Evolutionary conservation across 352 stramenopile species (phyloP).

Genomic region (Phytophthora sojae): DNA sequence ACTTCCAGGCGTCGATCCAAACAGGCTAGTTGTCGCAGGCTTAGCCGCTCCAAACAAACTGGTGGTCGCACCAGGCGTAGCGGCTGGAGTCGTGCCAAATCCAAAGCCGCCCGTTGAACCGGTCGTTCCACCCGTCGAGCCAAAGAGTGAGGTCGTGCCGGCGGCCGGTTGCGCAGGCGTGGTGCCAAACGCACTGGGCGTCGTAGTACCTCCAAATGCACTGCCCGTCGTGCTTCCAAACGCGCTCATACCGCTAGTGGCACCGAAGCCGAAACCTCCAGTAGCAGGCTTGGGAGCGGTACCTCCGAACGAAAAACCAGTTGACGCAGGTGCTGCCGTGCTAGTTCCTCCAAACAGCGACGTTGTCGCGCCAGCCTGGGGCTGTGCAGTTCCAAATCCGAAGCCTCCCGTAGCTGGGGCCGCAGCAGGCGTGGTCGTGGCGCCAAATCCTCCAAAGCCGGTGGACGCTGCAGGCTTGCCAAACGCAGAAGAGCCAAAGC

Average conservation of each 20-base stretch:
- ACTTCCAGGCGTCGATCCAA: slow-evolving; percentile 43
- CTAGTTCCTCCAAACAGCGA: slow-evolving; percentile 56
- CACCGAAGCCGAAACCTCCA: slow-evolving; percentile 56
- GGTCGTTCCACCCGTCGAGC: slow-evolving; percentile 28
- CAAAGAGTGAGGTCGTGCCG: slow-evolving; percentile 56
- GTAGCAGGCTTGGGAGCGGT: slow-evolving; percentile 42
- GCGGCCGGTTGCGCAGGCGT: slow-evolving; percentile 38
- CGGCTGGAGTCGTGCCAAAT: slow-evolving; percentile 46
- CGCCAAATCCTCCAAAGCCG: slow-evolving; percentile 51
- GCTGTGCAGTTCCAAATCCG: slow-evolving; percentile 45
- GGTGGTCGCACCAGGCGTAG: slow-evolving; percentile 34
- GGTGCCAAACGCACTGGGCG: slow-evolving; percentile 49
- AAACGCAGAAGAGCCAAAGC: slow-evolving; percentile 57
- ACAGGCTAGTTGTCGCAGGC: slow-evolving; percentile 43
- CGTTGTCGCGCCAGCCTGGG: slow-evolving; percentile 37
- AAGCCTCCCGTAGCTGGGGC: slow-evolving; percentile 48
- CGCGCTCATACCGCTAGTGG: slow-evolving; percentile 29
- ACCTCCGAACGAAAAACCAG: slow-evolving; percentile 55
- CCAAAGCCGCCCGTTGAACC: slow-evolving; percentile 48
- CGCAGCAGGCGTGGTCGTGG: slow-evolving; percentile 32
- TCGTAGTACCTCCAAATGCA: slow-evolving; percentile 43
- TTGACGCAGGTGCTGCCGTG: slow-evolving; percentile 36
- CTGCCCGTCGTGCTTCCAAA: slow-evolving; percentile 48
- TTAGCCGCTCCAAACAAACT: slow-evolving; percentile 54
- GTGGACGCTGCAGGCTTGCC: slow-evolving; percentile 49